Base-by-base conservation (phyloP, 1,284 basidiomycete genomes). In the Ustilago sp. region DNA sequence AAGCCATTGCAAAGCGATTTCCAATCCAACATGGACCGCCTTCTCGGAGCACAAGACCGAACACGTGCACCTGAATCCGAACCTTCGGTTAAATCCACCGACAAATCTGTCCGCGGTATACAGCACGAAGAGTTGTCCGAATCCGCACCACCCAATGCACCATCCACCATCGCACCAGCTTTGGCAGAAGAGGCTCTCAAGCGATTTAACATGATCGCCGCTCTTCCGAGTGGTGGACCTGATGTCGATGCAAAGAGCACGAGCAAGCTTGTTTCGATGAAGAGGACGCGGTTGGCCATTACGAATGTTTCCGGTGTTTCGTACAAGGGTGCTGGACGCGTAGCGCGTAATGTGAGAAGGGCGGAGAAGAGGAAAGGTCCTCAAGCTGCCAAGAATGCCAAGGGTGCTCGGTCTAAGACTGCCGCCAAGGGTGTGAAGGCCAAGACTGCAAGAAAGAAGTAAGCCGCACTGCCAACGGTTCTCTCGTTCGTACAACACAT, bases 1-100 rank as follows among this genome's bases (percentile, higher is more conserved):
- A 74, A 79, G 43, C 78, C 81, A 35, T 60, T 84, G 43, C 82
- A 84, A 54, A 79, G 66, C 51, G 81, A 84, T 41, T 79, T 84
- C 62, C 80, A 82, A 39, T 65, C 68, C 50, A 74, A 83, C 67
- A 84, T 84, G 82, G 82, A 84, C 63, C 75, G 77, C 13, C 64
- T 83, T 45, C 74, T 84, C 9, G 82, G 82, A 28, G 68, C 82
- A 12, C 60, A 69, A 51, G 73, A 75, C 11, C 61, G 66, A 39
- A 74, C 62, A 39, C 80, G 80, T 28, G 59, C 36, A 5, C 68
- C 76, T 39, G 73, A 74, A 32, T 17, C 63, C 6, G 64, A 74
- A 23, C 69, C 71, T 5, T 69, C 73, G 9, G 58, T 63, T 6
- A 63, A 69, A 61, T 67, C 69, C 17, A 63, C 36, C 19, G 67